Evolutionary conservation across 805 yeast species (phyloP).

Genomic region (Myxozyma melibiosi): DNA sequence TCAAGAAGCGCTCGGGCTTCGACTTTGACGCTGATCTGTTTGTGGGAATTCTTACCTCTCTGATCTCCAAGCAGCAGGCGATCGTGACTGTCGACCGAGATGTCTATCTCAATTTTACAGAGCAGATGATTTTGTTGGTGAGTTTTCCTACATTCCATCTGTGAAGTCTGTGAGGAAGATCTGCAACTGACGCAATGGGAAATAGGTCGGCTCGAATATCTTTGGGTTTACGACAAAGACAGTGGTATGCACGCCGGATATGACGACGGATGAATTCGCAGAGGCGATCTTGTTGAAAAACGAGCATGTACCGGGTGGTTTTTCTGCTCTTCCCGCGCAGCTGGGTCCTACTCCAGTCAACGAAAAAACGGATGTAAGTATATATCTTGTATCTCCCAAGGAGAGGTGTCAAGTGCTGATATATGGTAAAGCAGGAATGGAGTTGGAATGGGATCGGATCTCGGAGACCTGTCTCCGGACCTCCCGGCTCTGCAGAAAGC

Average conservation of each 20-base stretch:
- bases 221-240: conserved; percentile 25
- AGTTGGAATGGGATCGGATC: no score
- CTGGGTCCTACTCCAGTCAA: not conserved
- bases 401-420: not conserved
- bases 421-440: no score
- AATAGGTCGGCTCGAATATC: conserved; percentile 27
- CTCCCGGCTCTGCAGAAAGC: no score
- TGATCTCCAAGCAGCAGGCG: conserved; percentile 24
- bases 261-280: conserved; percentile 26
- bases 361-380: not conserved
- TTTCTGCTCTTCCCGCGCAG: conserved; percentile 21
- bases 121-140: conserved; percentile 28
- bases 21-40: conserved; percentile 31
- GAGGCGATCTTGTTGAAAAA: conserved; percentile 8
- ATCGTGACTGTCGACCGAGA: conserved; percentile 25
- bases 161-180: not conserved
- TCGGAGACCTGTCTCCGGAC: no score
- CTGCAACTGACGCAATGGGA: no score
- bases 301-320: conserved; percentile 12
- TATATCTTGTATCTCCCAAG: not conserved
- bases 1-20: conserved; percentile 17
- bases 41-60: conserved; percentile 26
- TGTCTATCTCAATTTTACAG: conserved; percentile 17
- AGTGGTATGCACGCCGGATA: conserved; percentile 16
- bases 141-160: not conserved